Base-by-base conservation (phyloP, 371 early-diverging fungal species). In the Haplosporangium sp. region DNA sequence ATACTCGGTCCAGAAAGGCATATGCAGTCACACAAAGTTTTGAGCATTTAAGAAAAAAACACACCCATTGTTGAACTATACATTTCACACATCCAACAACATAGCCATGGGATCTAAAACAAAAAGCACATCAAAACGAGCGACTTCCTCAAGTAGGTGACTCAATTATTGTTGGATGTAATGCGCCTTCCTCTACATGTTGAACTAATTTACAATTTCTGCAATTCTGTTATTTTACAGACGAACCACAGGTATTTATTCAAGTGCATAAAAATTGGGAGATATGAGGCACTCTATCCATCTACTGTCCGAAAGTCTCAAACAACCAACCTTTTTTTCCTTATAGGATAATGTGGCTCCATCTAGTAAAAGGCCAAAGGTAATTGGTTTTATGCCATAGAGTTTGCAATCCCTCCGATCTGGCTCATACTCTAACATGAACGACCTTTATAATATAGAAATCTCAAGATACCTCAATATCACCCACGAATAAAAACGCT, bases 341-440 rank as follows among this genome's bases (percentile, higher is more conserved):
- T 52, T 1, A 38, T 77, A 77, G 77, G 69, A 73, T n/a, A 66
- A 63, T 61, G 66, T 17, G 13, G 53, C 62, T 2, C 73, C 72
- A 44, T 65, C 67, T 13, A 58, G 60, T 48, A 77, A 77, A 59
- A 65, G 74, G 52, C 47, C 74, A 69, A 77, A 77, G 78, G 78
- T 73, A 73, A 9, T 35, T 34, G 37, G 19, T 20, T 2, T 10
- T 9, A 17, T 34, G 15, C 19, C 17, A 40, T 48, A 7, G 17
- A 10, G 3, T 59, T n/a, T 15, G 6, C 27, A 15, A 15, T 8
- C 37, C 19, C 6, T 56, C 56, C 17, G 56, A 56, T 27, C 56
- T 56, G 34, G 10, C 39, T 9, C 19, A 39, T 19, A 37, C n/a
- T 40, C 37, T 7, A 38, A 27, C 27, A 27, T 27, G 27, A 59